Evolutionary conservation across 495 filamentous ascomycete genomes (phyloP).

Genomic region (Pyrenopolyporus hunteri): DNA sequence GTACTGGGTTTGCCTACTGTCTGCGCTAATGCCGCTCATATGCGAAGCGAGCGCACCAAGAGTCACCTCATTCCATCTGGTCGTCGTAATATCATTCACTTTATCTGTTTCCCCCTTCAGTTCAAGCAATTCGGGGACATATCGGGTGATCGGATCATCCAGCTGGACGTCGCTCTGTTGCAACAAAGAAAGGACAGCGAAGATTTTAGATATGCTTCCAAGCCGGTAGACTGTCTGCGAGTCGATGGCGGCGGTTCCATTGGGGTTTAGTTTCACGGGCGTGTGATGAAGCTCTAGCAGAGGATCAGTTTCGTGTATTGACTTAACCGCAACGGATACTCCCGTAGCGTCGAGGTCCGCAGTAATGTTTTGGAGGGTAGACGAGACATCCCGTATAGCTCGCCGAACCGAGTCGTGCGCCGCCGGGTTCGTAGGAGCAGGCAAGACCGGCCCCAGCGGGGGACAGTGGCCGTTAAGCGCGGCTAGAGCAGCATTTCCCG

Average conservation of each 20-base stretch:
- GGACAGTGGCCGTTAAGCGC: constrained; percentile 44
- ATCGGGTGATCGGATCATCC: constrained; percentile 55
- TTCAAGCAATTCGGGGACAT: constrained; percentile 49
- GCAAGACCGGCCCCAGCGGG: constrained; percentile 44
- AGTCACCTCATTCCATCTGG: constrained; percentile 49
- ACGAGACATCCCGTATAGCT: constrained; percentile 16
- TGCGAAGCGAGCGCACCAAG: constrained; percentile 48
- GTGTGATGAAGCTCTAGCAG: constrained; percentile 46
- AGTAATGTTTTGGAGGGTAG: constrained; percentile 26
- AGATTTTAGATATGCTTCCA: constrained; percentile 60
- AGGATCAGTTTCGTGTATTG: constrained; percentile 43
- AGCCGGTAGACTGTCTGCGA: constrained; percentile 57
- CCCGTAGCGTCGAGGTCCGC: constrained; percentile 38
- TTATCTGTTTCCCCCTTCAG: constrained; percentile 37
- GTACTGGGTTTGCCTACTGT: constrained; percentile 34
- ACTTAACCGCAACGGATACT: constrained; percentile 45
- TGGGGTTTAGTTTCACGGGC: constrained; percentile 35
- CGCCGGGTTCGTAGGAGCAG: constrained; percentile 36
- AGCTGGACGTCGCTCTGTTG: constrained; percentile 45
- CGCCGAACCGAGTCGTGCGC: constrained; percentile 24
- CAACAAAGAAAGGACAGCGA: constrained; percentile 53
- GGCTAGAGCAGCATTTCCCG: constrained; percentile 27
- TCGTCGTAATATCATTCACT: constrained; percentile 37
- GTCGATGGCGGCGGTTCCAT: constrained; percentile 45
- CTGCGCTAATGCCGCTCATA: constrained; percentile 44